Base-by-base conservation (phyloP, 495 filamentous ascomycete genomes). In the Podospora conica region DNA sequence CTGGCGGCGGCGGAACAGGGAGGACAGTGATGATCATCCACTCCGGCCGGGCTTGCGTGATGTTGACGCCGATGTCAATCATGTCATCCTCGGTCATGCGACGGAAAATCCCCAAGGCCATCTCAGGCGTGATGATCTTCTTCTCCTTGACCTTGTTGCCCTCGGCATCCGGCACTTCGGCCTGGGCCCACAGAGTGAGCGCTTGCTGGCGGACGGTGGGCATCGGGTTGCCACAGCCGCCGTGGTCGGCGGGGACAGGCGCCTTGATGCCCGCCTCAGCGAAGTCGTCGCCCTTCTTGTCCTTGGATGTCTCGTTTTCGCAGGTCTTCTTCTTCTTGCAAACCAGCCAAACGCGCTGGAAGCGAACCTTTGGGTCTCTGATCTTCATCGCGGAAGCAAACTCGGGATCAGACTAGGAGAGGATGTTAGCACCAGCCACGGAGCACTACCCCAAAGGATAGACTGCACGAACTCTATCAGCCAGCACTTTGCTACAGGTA, bases 1-100 rank as follows among this genome's bases (percentile, higher is more conserved):
- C 95, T 2, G 95, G 92, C 15, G 95, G 95, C 3, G 95, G 95
- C 0, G 95, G 95, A 4, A 99, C 95, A 7, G 96, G 93, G 20
- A 98, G 83, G 55, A 97, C 92, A 0, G 93, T 96, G 63, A 98
- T 83, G 67, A 98, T 86, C 94, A 99, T 96, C 93, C 96, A 98
- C 76, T 97, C 95, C 1, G 95, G 95, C 60, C 94, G 86, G 29
- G 95, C 93, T 73, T 97, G 98, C 66, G 96, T 88, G 67, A 89
- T 90, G 79, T 90, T 98, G 71, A 98, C 77, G 55, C 95, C 95
- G 78, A 98, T 89, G 69, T 93, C 90, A 61, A 83, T 81, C 68
- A 96, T 88, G 55, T 97, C 93, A 12, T 89, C 83, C 48, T 88
- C 83, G 2, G 88, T 85, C 60, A 98, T 96, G 68, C 86, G 88